Percentiles rank a stretch among this genome's conserved stretches.
Evolutionary conservation across 2,329 filamentous ascomycete genomes (phyloP).

Genomic region (Pochonia chlamydosporia): DNA sequence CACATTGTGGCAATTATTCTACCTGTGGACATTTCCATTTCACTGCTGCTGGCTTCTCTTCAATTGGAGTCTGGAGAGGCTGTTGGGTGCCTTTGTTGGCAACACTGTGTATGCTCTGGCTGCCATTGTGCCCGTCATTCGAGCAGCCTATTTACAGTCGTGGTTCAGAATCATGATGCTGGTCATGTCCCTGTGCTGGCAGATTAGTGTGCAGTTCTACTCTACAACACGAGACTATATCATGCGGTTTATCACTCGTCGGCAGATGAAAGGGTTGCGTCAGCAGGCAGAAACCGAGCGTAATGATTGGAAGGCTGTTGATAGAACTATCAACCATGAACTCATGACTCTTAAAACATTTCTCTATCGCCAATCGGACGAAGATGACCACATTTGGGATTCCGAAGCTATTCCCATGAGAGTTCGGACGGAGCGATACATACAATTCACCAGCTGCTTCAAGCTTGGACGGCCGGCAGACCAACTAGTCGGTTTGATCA

Average conservation of each 20-base stretch:
- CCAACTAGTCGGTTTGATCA: constrained; percentile 13
- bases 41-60: constrained; percentile 14
- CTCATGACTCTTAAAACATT: constrained; percentile 8
- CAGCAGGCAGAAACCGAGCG: background rate
- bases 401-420: constrained; percentile 11
- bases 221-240: constrained; percentile 11
- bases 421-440: constrained; percentile 12
- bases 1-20: constrained; percentile 13
- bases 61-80: constrained; percentile 15
- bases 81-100: constrained; percentile 14
- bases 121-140: constrained; percentile 12
- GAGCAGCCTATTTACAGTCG: constrained; percentile 7
- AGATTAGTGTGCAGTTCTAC: constrained; percentile 14
- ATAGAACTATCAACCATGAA: constrained; percentile 9
- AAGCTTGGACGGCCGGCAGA: constrained; percentile 14
- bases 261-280: constrained; percentile 10
- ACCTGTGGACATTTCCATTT: constrained; percentile 12
- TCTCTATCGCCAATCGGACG: background rate
- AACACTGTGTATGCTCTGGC: constrained; percentile 15
- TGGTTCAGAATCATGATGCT: constrained; percentile 17
- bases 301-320: constrained; percentile 10
- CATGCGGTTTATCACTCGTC: constrained; percentile 9
- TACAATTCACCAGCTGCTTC: constrained; percentile 13
- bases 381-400: no score
- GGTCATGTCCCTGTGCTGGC: constrained; percentile 13